These are phyloP conservation scores for Aspergillus fumigatus DNA, from an alignment of 2,329 filamentous ascomycete species.

Conservation along the genomic window DNA sequence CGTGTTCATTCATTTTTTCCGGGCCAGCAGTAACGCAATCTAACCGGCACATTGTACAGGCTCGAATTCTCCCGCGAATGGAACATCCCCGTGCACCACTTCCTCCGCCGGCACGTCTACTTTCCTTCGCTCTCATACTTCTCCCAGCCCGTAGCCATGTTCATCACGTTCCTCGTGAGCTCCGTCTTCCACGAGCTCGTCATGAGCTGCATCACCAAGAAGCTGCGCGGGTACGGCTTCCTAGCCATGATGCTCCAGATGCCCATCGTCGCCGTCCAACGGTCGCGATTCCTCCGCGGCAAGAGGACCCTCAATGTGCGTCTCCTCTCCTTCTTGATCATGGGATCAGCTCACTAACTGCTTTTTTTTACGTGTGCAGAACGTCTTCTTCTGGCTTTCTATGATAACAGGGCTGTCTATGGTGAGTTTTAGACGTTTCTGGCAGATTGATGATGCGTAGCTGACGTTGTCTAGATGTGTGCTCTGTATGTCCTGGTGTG, in stretches of 20 bases:
- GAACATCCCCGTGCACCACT: conserved; percentile 97
- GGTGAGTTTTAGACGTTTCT: conserved; percentile 49
- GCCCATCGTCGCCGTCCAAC: conserved; percentile 88
- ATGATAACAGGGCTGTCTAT: conserved; percentile 83
- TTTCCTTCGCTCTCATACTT: conserved; percentile 72
- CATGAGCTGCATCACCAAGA: conserved; percentile 97
- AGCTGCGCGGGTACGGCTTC: conserved; percentile 90
- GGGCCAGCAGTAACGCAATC: neutral
- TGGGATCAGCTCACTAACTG: neutral
- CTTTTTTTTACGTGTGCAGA: conserved; percentile 37
- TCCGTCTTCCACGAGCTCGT: conserved; percentile 90
- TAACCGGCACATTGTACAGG: conserved; percentile 39
- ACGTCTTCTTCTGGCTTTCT: conserved; percentile 83
- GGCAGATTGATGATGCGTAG: conserved; percentile 1
- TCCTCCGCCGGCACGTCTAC: conserved; percentile 92
- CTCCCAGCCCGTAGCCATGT: conserved; percentile 70
- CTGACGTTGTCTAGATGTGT: conserved; percentile 46
- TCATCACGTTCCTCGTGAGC: conserved; percentile 87
- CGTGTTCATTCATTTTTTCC: conserved; percentile 4
- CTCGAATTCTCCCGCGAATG: conserved; percentile 94
- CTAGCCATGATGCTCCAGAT: conserved; percentile 94
- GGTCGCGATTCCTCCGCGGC: conserved; percentile 69
- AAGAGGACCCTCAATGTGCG: conserved; percentile 68
- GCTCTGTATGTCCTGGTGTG: conserved; percentile 55
- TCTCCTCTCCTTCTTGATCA: neutral